Evolutionary conservation across 257 asterid species (phyloP), one percentile per base, ranked within the genome.

Genomic region (Linderniella brevidens): DNA sequence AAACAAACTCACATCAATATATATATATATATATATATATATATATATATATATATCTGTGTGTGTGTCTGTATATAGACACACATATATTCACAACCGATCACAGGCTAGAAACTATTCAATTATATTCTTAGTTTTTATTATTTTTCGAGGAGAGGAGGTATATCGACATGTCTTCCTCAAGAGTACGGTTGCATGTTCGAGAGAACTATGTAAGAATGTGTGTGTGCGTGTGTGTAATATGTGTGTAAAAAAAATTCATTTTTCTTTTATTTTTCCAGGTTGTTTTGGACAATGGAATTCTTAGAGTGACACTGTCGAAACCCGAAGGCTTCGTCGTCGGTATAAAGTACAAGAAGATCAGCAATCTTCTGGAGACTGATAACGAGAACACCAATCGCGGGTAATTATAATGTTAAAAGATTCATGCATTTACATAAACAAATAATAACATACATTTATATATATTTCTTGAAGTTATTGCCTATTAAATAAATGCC

Each of bases 281-380:
- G 94, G 86, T 78, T 56, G 60, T 71, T 60, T 60, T 81, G 69
- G 90, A 76, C 19, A 78, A 86, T 52, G 94, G 92, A 47, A 59
- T 86, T 15, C 39, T 86, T 36, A 76, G 64, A 64, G 73, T 81
- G 17, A 81, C 88, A 3, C 53, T 85, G 37, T 75, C 92, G 25
- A 81, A 72, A 32, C 96, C 93, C 46, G 80, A 58, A 5, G 93
- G 96, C 29, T 56, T 85, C 49, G 74, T 81, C 19, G 81, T 80
- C 19, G 82, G 68, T 37, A 56, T 85, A 10, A 56, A 58, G 11
- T 85, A 76, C 65, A 72, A 74, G 44, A 65, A 70, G 54, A 49
- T 78, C 5, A 88, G 74, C 65, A 85, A 81, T 65, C 60, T 83
- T 78, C 81, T 83, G 10, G 95, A 83, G 61, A 63, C 40, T 35